Percentiles rank a stretch among this genome's conserved stretches.
Conservation (phyloP, 2,329 filamentous ascomycete species). For the Fusarium sterilihyphosum region DNA sequence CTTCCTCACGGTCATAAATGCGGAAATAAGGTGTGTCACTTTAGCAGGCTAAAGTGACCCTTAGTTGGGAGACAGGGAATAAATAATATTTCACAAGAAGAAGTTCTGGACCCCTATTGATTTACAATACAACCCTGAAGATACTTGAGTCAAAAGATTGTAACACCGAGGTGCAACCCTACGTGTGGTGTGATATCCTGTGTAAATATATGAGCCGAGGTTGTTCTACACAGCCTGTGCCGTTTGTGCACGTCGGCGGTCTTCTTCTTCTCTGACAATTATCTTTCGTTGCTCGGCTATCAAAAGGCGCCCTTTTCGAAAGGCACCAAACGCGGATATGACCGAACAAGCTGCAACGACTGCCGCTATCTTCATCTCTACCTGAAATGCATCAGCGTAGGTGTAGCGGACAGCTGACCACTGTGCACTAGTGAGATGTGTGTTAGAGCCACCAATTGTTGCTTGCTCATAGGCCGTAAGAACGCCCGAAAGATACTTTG, state of each 20-base stretch:
- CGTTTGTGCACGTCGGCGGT: conserved; percentile 21
- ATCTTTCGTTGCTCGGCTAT: conserved; percentile 35
- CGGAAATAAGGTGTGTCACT: background rate
- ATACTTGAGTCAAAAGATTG: background rate
- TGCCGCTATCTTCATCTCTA: conserved; percentile 59
- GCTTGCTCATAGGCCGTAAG: conserved; percentile 44
- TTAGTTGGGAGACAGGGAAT: background rate
- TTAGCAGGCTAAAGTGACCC: background rate
- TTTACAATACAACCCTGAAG: background rate
- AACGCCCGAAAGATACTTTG: conserved; percentile 42
- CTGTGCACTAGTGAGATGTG: conserved; percentile 43
- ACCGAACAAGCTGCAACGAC: conserved; percentile 54
- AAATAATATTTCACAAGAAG: background rate
- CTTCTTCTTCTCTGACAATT: conserved; percentile 26
- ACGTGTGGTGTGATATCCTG: background rate
- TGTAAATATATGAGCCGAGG: background rate
- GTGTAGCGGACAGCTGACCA: conserved; percentile 48
- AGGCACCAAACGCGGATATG: conserved; percentile 53
- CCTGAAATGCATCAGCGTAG: conserved; percentile 57
- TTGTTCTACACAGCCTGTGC: background rate
- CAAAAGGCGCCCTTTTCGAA: conserved; percentile 42
- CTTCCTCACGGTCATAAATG: background rate
- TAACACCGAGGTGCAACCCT: background rate
- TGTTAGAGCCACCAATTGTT: conserved; percentile 35
- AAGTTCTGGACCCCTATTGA: background rate